These are phyloP conservation scores for Boletus reticulatus DNA, from an alignment of 768 basidiomycete species.

Conservation along the genomic window DNA sequence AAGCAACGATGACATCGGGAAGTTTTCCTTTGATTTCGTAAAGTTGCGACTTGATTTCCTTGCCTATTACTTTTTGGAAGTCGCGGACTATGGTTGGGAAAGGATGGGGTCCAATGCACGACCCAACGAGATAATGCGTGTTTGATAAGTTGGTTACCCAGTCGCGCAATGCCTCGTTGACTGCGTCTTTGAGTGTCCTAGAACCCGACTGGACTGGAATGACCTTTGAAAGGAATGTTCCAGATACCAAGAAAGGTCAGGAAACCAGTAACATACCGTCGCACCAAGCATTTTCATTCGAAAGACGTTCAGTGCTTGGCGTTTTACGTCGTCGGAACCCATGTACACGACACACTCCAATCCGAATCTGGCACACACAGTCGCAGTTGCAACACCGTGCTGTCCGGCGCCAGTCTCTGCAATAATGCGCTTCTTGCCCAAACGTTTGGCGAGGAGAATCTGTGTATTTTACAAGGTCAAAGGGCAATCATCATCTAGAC, in stretches of 20 bases:
- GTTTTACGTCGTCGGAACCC: conserved; percentile 95
- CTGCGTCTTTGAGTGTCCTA: conserved; percentile 94
- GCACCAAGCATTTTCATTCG: conserved; percentile 96
- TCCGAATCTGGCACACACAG: conserved; percentile 95
- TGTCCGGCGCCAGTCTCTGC: conserved; percentile 99
- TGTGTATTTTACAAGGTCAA: conserved; percentile 27
- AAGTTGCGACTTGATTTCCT: conserved; percentile 91
- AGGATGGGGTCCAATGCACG: conserved; percentile 96
- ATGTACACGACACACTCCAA: conserved; percentile 96
- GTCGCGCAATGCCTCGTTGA: conserved; percentile 97
- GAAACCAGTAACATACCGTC: conserved; percentile 47
- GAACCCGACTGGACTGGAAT: conserved; percentile 93
- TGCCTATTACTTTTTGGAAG: conserved; percentile 93
- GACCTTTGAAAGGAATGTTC: conserved; percentile 52
- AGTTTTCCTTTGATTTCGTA: conserved; percentile 72
- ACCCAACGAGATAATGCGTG: conserved; percentile 97
- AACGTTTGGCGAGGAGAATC: conserved; percentile 90
- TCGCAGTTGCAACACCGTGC: conserved; percentile 98
- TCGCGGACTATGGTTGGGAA: conserved; percentile 99
- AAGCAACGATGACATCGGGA: conserved; percentile 92
- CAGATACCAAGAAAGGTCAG: background rate
- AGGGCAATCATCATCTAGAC: background rate
- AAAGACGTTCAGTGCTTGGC: conserved; percentile 97
- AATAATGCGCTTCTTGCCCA: conserved; percentile 96
- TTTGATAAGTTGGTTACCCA: conserved; percentile 96